These are phyloP conservation scores for Corymbia citriodora DNA, from an alignment of 441 rosid genomes.

Conservation along the genomic window DNA sequence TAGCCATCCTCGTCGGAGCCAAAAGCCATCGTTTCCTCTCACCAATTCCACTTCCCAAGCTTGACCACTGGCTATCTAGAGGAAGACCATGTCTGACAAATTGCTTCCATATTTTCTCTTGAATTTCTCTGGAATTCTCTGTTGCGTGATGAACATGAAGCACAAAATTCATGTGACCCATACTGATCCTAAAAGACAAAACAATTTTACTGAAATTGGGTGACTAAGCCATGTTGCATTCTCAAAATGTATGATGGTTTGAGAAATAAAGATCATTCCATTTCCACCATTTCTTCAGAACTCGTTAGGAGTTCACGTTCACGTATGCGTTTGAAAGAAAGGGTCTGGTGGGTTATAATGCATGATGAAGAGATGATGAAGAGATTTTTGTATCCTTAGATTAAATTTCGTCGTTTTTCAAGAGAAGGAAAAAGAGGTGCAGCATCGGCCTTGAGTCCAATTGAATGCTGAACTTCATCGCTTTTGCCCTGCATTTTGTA, in stretches of 20 bases:
- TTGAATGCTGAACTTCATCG: background rate
- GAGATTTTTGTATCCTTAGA: background rate
- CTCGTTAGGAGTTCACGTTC: background rate
- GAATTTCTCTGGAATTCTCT: constrained; percentile 24
- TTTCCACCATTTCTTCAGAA: background rate
- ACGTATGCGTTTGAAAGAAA: background rate
- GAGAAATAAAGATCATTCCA: no score
- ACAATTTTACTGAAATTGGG: no score
- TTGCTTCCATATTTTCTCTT: constrained; percentile 9
- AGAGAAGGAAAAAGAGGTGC: background rate
- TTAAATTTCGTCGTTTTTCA: background rate
- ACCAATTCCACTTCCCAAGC: constrained; percentile 19
- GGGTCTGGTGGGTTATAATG: background rate
- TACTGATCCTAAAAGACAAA: no score
- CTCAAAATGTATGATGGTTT: no score
- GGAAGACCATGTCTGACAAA: constrained; percentile 10
- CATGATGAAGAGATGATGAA: background rate
- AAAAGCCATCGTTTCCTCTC: background rate
- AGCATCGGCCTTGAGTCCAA: background rate
- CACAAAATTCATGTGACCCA: no score
- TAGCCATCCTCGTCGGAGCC: constrained; percentile 25
- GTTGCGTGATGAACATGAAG: background rate
- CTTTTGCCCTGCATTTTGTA: background rate
- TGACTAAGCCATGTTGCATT: no score
- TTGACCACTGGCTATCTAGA: constrained; percentile 8